Evolutionary conservation across 495 filamentous ascomycete genomes (phyloP), one percentile per base, ranked within the genome.

Genomic region (Neurospora cerealis): DNA sequence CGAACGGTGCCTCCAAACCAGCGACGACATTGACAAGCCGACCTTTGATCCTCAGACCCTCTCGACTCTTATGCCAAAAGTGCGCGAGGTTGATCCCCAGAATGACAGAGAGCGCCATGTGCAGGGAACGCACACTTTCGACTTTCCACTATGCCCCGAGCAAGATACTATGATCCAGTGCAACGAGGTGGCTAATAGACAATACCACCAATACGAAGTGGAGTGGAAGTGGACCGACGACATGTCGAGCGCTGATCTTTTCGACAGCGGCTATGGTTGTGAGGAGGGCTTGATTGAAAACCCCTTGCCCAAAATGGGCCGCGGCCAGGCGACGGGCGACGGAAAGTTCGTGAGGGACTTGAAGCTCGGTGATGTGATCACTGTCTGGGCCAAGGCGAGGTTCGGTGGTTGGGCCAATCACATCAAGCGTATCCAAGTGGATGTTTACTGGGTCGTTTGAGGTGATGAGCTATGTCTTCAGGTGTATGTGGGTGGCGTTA

Each of bases 361-460:
- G 77, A 83, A 85, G 74, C 75, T 91, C 21, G 91, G 91, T 0
- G 91, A 94, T 80, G 83, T 88, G 17, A 82, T 93, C 44, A 88
- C 88, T 3, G 77, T 94, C 24, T 92, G 90, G 89, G 90, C 82
- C 5, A 86, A 87, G 71, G 86, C 90, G 1, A 83, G 89, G 70
- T 94, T 91, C 76, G 83, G 82, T 0, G 87, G 83, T 0, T 93
- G 92, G 92, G 38, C 39, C 1, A 93, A 93, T 72, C 72, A 84
- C 71, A 83, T 93, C 10, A 75, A 89, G 40, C 80, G 82, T 15
- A 84, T 89, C n/a, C 81, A 85, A 73, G 84, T 92, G 48, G 83
- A 88, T 69, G 85, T 92, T 24, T 91, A 87, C 74, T 92, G 88
- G 89, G 88, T 88, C 17, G 78, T 91, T 41, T 93, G 76, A 84